These are phyloP conservation scores for Stephanodiscus triporus DNA, from an alignment of 108 stramenopile species.

Conservation along the genomic window DNA sequence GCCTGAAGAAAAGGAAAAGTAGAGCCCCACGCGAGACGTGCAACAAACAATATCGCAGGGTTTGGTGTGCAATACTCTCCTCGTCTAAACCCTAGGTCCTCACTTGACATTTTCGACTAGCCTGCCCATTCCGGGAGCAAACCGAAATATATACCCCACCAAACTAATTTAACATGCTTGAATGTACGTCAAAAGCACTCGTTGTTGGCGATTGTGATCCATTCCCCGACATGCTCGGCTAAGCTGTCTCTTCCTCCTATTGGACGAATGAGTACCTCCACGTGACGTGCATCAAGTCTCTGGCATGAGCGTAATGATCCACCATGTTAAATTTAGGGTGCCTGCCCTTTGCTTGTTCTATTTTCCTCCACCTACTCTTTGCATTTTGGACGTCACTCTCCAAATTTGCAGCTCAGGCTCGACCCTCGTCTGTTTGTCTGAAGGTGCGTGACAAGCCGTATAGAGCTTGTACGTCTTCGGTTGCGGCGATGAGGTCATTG, in stretches of 20 bases:
- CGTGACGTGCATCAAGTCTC: background rate
- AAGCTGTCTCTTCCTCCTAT: conserved; percentile 1
- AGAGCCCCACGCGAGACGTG: too few species aligned
- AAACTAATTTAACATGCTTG: too few species aligned
- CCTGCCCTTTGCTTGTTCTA: background rate
- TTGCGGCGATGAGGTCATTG: background rate
- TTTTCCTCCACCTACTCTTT: background rate
- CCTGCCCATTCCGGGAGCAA: too few species aligned
- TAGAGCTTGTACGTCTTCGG: background rate
- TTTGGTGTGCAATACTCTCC: too few species aligned
- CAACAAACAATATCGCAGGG: too few species aligned
- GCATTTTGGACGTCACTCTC: background rate
- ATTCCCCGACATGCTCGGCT: conserved; percentile 1
- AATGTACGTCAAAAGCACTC: too few species aligned
- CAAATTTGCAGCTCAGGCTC: background rate
- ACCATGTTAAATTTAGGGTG: background rate
- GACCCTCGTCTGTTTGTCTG: background rate
- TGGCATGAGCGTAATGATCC: background rate
- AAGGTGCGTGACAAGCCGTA: background rate
- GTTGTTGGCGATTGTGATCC: background rate
- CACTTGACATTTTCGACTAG: too few species aligned
- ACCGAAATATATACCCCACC: too few species aligned
- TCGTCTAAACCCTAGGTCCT: too few species aligned
- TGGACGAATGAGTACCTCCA: background rate
- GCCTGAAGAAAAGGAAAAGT: too few species aligned